A percentile compares a stretch with the other conserved stretches of the same genome.
These are phyloP conservation scores for Pontederia crassipes DNA, from an alignment of 176 grass and related monocot species.

Conservation along the genomic window DNA sequence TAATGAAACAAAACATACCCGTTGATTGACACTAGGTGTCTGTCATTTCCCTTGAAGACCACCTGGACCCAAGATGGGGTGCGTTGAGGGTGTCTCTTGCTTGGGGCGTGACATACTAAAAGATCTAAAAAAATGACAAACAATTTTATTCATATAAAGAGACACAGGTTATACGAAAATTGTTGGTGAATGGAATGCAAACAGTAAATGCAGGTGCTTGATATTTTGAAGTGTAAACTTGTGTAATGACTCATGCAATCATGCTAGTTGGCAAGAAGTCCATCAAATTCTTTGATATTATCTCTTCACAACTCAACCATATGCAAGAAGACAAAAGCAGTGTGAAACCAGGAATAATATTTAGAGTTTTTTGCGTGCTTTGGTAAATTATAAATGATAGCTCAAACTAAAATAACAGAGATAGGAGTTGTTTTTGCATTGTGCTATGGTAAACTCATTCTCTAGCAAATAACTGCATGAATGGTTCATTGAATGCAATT, in stretches of 20 bases:
- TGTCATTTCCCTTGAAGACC: conserved; percentile 43
- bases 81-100: conserved; percentile 34
- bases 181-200: background rate
- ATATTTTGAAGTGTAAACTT: background rate
- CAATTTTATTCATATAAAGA: background rate
- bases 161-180: background rate
- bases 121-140: conserved; percentile 13
- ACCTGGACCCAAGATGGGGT: conserved; percentile 43
- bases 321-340: too few relatives aligned
- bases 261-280: too few relatives aligned
- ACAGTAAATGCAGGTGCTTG: background rate
- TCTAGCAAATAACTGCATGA: too few relatives aligned
- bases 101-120: conserved; percentile 29
- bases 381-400: too few relatives aligned
- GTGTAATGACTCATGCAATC: background rate
- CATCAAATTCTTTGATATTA: too few relatives aligned
- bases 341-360: too few relatives aligned
- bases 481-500: too few relatives aligned
- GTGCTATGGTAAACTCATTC: too few relatives aligned
- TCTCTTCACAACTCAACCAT: too few relatives aligned
- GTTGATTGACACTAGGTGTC: conserved; percentile 25
- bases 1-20: conserved; percentile 23
- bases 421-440: too few relatives aligned
- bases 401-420: too few relatives aligned
- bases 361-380: too few relatives aligned